Percentiles rank a stretch among this genome's conserved stretches.
Conservation (phyloP, 1,284 basidiomycete species). For the Malassezia obtusa region DNA sequence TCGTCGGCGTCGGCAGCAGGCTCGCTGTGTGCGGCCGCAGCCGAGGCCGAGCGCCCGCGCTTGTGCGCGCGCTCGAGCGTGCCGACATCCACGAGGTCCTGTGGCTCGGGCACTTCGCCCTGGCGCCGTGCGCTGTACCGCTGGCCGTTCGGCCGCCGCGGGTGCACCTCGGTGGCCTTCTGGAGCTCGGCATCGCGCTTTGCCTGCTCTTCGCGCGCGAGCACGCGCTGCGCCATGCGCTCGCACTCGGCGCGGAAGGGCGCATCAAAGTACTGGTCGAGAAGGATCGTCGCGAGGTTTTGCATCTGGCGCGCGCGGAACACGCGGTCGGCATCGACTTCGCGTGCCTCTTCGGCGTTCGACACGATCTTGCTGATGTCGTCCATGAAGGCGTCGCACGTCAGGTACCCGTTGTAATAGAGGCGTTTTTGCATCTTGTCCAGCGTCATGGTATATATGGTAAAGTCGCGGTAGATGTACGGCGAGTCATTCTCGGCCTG, state of each 20-base stretch:
- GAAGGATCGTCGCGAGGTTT: slow-evolving; percentile 72
- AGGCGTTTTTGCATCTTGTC: slow-evolving; percentile 81
- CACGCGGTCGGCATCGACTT: slow-evolving; percentile 62
- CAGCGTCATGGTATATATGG: slow-evolving; percentile 51
- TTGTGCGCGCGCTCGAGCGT: slow-evolving; percentile 24
- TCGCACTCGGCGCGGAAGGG: slow-evolving; percentile 74
- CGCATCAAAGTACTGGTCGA: slow-evolving; percentile 73
- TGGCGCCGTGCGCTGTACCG: slow-evolving; percentile 56
- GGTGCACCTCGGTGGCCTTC: slow-evolving; percentile 41
- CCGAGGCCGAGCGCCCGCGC: slow-evolving; percentile 23
- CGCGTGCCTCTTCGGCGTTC: slow-evolving; percentile 59
- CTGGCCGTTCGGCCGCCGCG: slow-evolving; percentile 24
- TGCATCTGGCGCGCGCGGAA: slow-evolving; percentile 82
- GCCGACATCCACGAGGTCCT: slow-evolving; percentile 20
- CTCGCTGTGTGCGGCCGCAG: background rate
- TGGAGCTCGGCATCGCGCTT: slow-evolving; percentile 48
- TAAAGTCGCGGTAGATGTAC: slow-evolving; percentile 29
- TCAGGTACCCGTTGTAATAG: slow-evolving; percentile 76
- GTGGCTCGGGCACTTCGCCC: slow-evolving; percentile 59
- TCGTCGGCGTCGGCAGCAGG: background rate
- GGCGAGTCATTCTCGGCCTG: slow-evolving; percentile 5
- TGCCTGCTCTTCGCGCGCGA: slow-evolving; percentile 52
- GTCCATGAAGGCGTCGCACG: slow-evolving; percentile 73
- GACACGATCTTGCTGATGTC: slow-evolving; percentile 81
- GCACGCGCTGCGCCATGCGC: slow-evolving; percentile 71